Percentiles rank a stretch among this genome's conserved stretches.
Evolutionary conservation across 257 asterid genomes (phyloP).

Genomic region (Ehretia macrophylla): DNA sequence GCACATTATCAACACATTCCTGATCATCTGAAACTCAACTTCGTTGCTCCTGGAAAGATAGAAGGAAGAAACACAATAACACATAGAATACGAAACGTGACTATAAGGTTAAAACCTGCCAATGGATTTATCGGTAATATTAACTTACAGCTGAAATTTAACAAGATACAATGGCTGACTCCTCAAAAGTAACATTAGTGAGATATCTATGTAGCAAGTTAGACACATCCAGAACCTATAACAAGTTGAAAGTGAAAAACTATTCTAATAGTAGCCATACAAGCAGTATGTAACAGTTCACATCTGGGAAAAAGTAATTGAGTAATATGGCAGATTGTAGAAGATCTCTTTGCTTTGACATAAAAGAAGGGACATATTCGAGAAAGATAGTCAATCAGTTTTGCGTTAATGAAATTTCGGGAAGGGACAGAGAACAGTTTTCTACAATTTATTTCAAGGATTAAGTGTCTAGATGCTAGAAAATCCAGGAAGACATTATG

Average conservation of each 20-base stretch:
- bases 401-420: too few species aligned
- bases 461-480: too few species aligned
- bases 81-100: not conserved
- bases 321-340: not conserved
- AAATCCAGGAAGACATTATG: too few species aligned
- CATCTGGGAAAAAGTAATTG: not conserved
- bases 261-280: not conserved
- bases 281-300: not conserved
- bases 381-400: too few species aligned
- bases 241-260: not conserved
- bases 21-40: conserved; percentile 23
- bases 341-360: not conserved
- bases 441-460: too few species aligned
- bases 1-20: conserved; percentile 25
- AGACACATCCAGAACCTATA: conserved; percentile 71
- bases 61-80: conserved; percentile 18
- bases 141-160: conserved; percentile 44
- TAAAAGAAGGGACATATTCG: too few species aligned
- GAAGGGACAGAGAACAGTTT: too few species aligned
- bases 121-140: not conserved
- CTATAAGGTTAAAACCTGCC: not conserved
- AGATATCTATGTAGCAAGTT: conserved; percentile 48
- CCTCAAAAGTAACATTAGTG: conserved; percentile 42
- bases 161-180: conserved; percentile 31
- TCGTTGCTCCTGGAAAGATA: conserved; percentile 35